Evolutionary conservation across 805 yeast species (phyloP).

Genomic region (Wickerhamiella sergipiensis): DNA sequence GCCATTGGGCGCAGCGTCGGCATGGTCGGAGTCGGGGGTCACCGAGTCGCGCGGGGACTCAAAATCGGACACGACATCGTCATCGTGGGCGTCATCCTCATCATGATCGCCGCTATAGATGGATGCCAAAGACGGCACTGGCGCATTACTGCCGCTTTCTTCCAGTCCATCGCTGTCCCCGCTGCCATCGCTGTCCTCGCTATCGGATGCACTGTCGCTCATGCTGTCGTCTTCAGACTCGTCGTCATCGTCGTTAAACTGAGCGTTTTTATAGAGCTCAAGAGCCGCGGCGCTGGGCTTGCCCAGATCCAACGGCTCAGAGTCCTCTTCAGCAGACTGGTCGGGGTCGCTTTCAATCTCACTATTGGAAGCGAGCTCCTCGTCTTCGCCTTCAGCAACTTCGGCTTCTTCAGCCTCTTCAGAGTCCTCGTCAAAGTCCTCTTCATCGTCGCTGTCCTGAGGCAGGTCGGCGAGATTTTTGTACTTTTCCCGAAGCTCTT

Average conservation of each 20-base stretch:
- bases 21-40: background rate
- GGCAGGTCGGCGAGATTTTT: constrained; percentile 25
- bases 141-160: background rate
- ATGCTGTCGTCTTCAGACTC: constrained; percentile 18
- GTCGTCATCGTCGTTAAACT: constrained; percentile 10
- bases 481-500: constrained; percentile 44
- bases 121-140: background rate
- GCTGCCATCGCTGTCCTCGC: background rate
- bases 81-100: constrained; percentile 23
- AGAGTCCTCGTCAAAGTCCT: constrained; percentile 8
- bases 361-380: background rate
- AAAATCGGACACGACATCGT: constrained; percentile 18
- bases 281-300: constrained; percentile 9
- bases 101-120: constrained; percentile 12
- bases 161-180: constrained; percentile 2
- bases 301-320: constrained; percentile 1
- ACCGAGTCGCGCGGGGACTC: constrained; percentile 6
- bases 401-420: constrained; percentile 20
- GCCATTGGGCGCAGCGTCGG: background rate
- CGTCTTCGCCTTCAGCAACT: constrained; percentile 22
- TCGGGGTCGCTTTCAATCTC: constrained; percentile 2
- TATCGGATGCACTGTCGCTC: constrained; percentile 10
- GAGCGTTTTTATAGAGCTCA: constrained; percentile 7
- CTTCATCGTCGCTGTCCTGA: background rate
- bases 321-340: background rate